Base-by-base conservation (phyloP, 192 early-diverging fungal genomes). In the Entomortierella beljakovae region DNA sequence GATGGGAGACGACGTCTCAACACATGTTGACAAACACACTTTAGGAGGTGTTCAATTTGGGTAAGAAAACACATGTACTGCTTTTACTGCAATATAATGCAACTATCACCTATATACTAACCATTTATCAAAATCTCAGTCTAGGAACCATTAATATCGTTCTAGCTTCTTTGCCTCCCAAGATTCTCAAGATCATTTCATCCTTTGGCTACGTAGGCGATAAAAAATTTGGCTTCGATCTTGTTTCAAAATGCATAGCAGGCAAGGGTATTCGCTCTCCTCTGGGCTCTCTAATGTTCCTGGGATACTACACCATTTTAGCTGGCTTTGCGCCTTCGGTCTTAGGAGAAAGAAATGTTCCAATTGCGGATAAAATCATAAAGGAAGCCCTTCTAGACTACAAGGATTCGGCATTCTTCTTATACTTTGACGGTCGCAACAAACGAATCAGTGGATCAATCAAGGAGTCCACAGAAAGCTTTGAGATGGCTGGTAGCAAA, bases 191-290 rank as follows among this genome's bases (percentile, higher is more conserved):
- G 2, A 71, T 88, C 52, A 81, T 89, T 31, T 71, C 85, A 1
- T 81, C 85, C 3, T 85, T 89, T 55, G 87, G 85, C 10, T 89
- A 85, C 81, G 80, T 71, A 35, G 84, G 81, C 16, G 84, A 88
- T 68, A 85, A 84, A 61, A 71, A 83, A 29, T 77, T 89, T 48
- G 87, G 87, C 13, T 82, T 89, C 55, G 85, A 84, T 15, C 46
- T 89, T 26, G 60, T 89, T 15, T 81, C 82, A 35, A 71, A 82
- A 57, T 81, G 80, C 37, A 69, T 88, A 42, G 79, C 82, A 23
- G 81, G 81, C 37, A 68, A 79, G 48, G 77, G 84, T 18, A 81
- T 88, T 28, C 84, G 86, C 13, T 88, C 86, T 2, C 86, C 86
- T 0, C 42, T 85, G 49, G 86, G 84, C 22, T 88, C 86, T 1